Evolutionary conservation across 306 rosid genomes (phyloP).

Genomic region (Benincasa hispida): DNA sequence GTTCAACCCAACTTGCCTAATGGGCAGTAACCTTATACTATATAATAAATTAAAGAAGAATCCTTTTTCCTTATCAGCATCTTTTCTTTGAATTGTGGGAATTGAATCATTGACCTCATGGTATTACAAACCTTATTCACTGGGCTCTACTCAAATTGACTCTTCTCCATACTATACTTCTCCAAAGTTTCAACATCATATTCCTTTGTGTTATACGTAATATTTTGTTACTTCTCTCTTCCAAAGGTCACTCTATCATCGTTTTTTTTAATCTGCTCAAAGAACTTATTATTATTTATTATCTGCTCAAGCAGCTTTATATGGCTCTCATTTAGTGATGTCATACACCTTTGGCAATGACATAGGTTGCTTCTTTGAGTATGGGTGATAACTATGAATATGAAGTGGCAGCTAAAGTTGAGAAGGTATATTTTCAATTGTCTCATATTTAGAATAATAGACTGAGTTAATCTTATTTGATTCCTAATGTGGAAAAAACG

Average conservation of each 20-base stretch:
- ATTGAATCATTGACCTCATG: not conserved
- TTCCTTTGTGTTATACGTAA: not conserved
- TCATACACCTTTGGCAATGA: slow-evolving; percentile 14
- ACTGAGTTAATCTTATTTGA: not conserved
- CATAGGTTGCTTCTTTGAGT: slow-evolving; percentile 63
- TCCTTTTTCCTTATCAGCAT: not conserved
- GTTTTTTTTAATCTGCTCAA: not conserved
- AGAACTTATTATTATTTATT: not conserved
- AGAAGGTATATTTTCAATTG: slow-evolving; percentile 37
- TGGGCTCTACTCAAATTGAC: not conserved
- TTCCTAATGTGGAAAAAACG: not conserved
- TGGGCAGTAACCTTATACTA: not conserved
- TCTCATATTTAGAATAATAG: not conserved
- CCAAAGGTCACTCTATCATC: not conserved
- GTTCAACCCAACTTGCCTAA: not conserved
- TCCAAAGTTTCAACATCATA: not conserved
- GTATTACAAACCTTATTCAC: not conserved
- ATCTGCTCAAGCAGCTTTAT: not conserved
- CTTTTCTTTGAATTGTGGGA: not conserved
- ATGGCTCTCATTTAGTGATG: not conserved
- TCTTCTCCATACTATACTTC: not conserved
- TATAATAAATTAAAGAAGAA: not conserved
- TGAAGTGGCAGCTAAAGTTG: slow-evolving; percentile 82
- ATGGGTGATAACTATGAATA: slow-evolving; percentile 82
- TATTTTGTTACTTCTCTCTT: not conserved